phyloP scores from a whole-genome alignment of 2,329 filamentous ascomycete genomes.

The Fusarium poae region DNA sequence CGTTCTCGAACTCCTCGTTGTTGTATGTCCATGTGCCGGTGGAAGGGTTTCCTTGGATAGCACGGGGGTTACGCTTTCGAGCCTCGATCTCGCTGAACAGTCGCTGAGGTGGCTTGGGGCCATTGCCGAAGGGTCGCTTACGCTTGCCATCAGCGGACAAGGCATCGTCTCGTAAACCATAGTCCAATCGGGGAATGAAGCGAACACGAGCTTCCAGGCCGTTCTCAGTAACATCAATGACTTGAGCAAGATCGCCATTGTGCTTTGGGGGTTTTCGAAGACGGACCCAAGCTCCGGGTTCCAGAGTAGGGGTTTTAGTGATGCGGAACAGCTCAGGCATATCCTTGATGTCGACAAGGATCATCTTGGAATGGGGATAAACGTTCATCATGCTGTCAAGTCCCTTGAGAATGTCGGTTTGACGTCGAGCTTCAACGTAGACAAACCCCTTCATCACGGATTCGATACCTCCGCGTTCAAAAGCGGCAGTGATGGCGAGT shows the following conservation, averaged over 20 bases:
- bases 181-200: slow-evolving; percentile 91
- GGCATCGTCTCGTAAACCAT: slow-evolving; percentile 85
- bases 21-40: slow-evolving; percentile 87
- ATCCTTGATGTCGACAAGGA: slow-evolving; percentile 94
- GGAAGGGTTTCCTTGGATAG: slow-evolving; percentile 75
- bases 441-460: slow-evolving; percentile 92
- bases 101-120: slow-evolving; percentile 84
- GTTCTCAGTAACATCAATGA: slow-evolving; percentile 92
- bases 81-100: slow-evolving; percentile 95
- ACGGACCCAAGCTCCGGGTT: slow-evolving; percentile 92
- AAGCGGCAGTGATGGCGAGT: slow-evolving; percentile 87
- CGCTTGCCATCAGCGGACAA: slow-evolving; percentile 75
- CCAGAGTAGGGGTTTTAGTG: slow-evolving; percentile 84
- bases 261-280: slow-evolving; percentile 85
- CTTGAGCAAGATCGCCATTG: slow-evolving; percentile 88
- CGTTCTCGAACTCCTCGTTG: slow-evolving; percentile 90
- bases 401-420: slow-evolving; percentile 86
- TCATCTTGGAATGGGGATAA: slow-evolving; percentile 87
- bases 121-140: slow-evolving; percentile 74
- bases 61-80: slow-evolving; percentile 82
- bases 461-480: slow-evolving; percentile 84
- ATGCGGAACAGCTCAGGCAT: slow-evolving; percentile 97
- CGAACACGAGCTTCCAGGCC: slow-evolving; percentile 89
- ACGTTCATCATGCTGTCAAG: slow-evolving; percentile 89
- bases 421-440: slow-evolving; percentile 91